A percentile compares a stretch with the other conserved stretches of the same genome.
phyloP scores from a whole-genome alignment of 371 early-diverging fungal species.

The Mortierella sp. region DNA sequence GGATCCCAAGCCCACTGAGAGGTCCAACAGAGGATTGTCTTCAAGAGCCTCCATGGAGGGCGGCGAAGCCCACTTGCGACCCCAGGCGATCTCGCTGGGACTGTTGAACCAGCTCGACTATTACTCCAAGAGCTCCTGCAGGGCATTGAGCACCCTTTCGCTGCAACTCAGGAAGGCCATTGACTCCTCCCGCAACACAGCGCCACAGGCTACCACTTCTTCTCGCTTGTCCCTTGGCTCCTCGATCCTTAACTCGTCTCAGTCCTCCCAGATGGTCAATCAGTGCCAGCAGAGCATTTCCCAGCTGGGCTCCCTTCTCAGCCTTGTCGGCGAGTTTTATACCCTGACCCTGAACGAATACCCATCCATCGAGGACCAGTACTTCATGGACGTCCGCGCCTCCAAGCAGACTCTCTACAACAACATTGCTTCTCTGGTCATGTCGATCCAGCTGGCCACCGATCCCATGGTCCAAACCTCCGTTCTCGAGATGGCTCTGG shows the following conservation, averaged over 20 bases:
- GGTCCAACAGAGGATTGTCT: constrained; percentile 40
- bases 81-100: constrained; percentile 3
- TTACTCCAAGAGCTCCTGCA: constrained; percentile 44
- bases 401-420: constrained; percentile 79
- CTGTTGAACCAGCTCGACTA: constrained; percentile 43
- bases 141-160: constrained; percentile 25
- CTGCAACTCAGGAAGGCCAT: constrained; percentile 37
- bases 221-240: constrained; percentile 40
- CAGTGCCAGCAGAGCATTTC: constrained; percentile 56
- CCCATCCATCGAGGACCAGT: constrained; percentile 51
- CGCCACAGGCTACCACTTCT: constrained; percentile 12
- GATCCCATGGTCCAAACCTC: constrained; percentile 60
- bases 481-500: constrained; percentile 52
- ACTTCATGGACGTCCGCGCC: constrained; percentile 72
- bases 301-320: constrained; percentile 50
- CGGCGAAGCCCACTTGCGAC: constrained; percentile 17
- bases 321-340: constrained; percentile 53
- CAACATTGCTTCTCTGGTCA: constrained; percentile 74
- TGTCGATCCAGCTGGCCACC: constrained; percentile 74
- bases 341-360: constrained; percentile 57
- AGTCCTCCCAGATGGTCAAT: constrained; percentile 52
- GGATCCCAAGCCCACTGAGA: constrained; percentile 25
- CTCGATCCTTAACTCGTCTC: constrained; percentile 51
- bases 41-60: constrained; percentile 22
- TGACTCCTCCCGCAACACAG: constrained; percentile 21